Conservation (phyloP, 208 protist genomes). For the Leishmania aethiopica region DNA sequence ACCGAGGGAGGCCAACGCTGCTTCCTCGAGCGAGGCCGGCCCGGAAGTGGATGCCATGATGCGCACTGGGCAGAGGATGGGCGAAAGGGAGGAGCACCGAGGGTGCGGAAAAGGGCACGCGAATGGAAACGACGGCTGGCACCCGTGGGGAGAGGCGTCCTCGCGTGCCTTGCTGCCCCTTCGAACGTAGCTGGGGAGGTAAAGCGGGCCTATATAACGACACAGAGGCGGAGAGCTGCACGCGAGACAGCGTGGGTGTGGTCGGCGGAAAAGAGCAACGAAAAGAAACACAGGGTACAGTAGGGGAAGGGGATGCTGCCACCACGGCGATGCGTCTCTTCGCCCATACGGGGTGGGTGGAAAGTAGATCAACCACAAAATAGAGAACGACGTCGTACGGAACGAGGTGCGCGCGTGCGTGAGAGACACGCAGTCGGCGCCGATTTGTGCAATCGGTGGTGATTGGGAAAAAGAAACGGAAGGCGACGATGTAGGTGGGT, state of each 20-base stretch:
- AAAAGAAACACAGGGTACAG: not conserved
- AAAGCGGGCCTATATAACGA: not conserved
- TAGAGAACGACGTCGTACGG: not conserved
- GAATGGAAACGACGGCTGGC: not conserved
- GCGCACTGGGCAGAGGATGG: not conserved
- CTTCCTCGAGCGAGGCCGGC: conserved; percentile 11
- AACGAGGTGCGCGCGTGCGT: not conserved
- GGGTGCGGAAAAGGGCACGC: not conserved
- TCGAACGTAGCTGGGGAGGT: not conserved
- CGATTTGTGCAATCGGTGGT: not conserved
- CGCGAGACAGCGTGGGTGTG: not conserved
- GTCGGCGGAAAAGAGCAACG: not conserved
- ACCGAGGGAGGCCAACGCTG: conserved; percentile 11
- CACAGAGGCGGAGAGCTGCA: not conserved
- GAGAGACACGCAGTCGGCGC: not conserved
- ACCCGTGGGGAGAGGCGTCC: not conserved
- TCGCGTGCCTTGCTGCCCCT: not conserved
- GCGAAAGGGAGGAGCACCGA: not conserved
- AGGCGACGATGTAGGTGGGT: not conserved
- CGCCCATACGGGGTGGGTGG: not conserved
- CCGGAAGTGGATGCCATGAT: conserved; percentile 15
- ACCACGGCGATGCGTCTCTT: not conserved
- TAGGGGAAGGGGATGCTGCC: not conserved
- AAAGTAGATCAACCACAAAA: not conserved
- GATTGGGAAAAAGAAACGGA: not conserved